Evolutionary conservation across 179 eudicot genomes (phyloP), one percentile per base, ranked within the genome.

Genomic region (Patellifolia procumbens): DNA sequence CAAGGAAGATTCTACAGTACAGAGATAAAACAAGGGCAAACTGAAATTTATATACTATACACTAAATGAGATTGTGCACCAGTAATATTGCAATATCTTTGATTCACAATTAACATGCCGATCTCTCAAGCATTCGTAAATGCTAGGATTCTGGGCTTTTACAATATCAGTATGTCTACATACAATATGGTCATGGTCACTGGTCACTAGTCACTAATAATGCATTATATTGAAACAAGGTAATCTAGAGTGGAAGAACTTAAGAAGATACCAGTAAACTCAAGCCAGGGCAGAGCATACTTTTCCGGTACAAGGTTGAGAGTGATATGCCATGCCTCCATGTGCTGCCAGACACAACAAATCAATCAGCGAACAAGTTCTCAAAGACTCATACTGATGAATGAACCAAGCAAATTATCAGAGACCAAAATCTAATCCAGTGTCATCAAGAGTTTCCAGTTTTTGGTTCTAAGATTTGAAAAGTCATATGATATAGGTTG

Each of bases 281-380:
- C 51, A 80, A 85, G 53, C 99, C 99, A 74, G 93, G 89, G 78
- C 91, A 91, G 29, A 91, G 86, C 81, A 79, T 64, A 84, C 98
- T 95, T 82, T 96, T 93, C 78, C 98, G 85, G 70, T 95, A 95
- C 5, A 95, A 88, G 32, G 98, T 93, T 70, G 93, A 86, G 60
- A 95, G 91, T 31, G 99, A 93, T 80, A 95, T 91, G 3, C 99
- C 99, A 81, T 95, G 95, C 85, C 88, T 90, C 97, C 97, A 90
- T 31, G 99, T 95, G 81, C 99, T 94, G 89, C 86, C 82, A 52
- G 48, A 66, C 45, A 31, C 69, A 77, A 28, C 56, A 62, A 4
- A 62, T 52, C 42, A 24, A 34, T 58, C 69, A 79, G 22, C 73
- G 62, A n/a, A 68, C 74, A 67, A 39, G 51, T 19, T 28, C 32